A percentile compares a stretch with the other conserved stretches of the same genome.
These are phyloP conservation scores for Aureobasidium subglaciale DNA, from an alignment of 2,329 filamentous ascomycete genomes.

Conservation along the genomic window DNA sequence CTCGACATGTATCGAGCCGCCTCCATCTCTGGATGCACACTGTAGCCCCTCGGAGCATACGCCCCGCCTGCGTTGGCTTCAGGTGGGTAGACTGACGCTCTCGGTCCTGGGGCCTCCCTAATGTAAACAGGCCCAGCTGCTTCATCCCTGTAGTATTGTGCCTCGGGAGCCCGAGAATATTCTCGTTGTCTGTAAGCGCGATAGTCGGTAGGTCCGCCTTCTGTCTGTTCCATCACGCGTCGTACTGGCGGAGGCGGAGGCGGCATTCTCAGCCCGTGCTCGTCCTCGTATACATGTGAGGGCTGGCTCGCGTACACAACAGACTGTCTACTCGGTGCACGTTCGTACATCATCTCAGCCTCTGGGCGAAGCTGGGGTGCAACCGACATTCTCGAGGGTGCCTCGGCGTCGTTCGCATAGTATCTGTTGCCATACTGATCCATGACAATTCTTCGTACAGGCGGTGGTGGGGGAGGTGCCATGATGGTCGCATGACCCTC, in stretches of 20 bases:
- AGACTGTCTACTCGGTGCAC: constrained; percentile 45
- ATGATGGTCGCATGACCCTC: constrained; percentile 31
- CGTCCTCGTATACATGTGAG: constrained; percentile 38
- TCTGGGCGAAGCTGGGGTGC: constrained; percentile 36
- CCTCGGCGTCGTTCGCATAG: constrained; percentile 41
- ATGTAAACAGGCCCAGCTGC: constrained; percentile 2
- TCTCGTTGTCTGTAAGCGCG: constrained; percentile 50
- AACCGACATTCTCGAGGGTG: constrained; percentile 44
- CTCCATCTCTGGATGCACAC: constrained; percentile 35
- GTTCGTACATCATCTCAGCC: constrained; percentile 46
- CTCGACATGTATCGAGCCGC: constrained; percentile 14
- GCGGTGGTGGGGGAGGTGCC: constrained; percentile 42
- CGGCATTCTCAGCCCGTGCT: constrained; percentile 26
- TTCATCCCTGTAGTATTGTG: constrained; percentile 20
- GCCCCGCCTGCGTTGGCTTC: constrained; percentile 21
- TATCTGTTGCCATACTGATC: constrained; percentile 82
- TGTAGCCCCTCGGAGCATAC: constrained; percentile 21
- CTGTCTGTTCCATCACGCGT: constrained; percentile 28
- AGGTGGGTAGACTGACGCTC: constrained; percentile 8
- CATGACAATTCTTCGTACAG: constrained; percentile 59
- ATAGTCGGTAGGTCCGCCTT: constrained; percentile 47
- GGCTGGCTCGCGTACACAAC: constrained; percentile 19
- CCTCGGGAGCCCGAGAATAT: constrained; percentile 44
- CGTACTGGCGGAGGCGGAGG: constrained; percentile 20
- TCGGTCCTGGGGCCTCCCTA: constrained; percentile 17